Evolutionary conservation across 495 filamentous ascomycete species (phyloP), one percentile per base, ranked within the genome.

Genomic region (Cladorrhinum samala): DNA sequence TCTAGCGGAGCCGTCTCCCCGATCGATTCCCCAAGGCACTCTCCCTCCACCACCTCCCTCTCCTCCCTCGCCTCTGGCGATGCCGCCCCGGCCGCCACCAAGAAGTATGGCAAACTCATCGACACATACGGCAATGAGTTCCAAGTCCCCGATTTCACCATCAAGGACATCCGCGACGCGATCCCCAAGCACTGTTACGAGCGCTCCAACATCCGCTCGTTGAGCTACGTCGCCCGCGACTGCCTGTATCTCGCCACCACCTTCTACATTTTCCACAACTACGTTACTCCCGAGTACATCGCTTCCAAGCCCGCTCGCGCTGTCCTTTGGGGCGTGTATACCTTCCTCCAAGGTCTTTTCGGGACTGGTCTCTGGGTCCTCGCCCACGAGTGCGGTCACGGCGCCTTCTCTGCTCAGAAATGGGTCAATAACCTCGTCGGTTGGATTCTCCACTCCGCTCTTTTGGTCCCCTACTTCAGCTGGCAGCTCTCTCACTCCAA

Each of bases 401-500:
- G 87, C 72, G 83, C 88, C 45, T 93, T 95, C 76, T 92, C 89
- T 19, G 73, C 85, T 6, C 91, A 84, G 59, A 86, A 85, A 72
- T 73, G 77, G 1, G 66, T 95, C 66, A 93, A 93, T 72, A 88
- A 93, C 70, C 81, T 84, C n/a, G 83, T 89, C 50, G 89, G 89
- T 56, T 92, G 87, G 83, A 65, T 90, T 66, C 80, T 88, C 56
- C 89, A 95, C 71, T 92, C 88, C 16, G 73, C 83, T 33, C 76
- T 95, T 47, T 72, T 94, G 30, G 89, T 93, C 21, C 89, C 89
- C 21, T 95, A 91, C 74, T 93, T 90, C 72, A 89, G 87, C 58
- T 95, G 89, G 89, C 90, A 92, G 75, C 86, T 93, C 70, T 89
- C 87, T 55, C 89, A 95, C 74, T 83, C 87, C 68, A 90, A 91